These are phyloP conservation scores for Talaromyces thailandensis DNA, from an alignment of 495 filamentous ascomycete genomes.

Conservation along the genomic window DNA sequence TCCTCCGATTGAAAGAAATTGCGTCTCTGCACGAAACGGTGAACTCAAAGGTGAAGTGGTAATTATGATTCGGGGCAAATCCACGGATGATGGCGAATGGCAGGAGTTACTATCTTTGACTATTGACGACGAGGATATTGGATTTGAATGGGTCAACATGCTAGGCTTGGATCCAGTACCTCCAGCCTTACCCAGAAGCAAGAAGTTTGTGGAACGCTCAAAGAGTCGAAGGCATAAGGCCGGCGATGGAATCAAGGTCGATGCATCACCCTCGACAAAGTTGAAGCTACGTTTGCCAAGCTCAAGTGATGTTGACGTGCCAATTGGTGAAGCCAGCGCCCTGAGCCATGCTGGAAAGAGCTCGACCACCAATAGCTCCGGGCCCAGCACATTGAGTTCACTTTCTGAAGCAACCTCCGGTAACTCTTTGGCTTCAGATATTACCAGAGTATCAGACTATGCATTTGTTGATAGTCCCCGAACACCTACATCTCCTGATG, in stretches of 20 bases:
- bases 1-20: conserved; percentile 60
- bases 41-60: conserved; percentile 62
- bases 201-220: conserved; percentile 41
- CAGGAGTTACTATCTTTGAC: conserved; percentile 69
- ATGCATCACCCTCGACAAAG: conserved; percentile 3
- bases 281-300: conserved; percentile 22
- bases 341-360: conserved; percentile 18
- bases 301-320: conserved; percentile 52
- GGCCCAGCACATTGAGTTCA: conserved; percentile 28
- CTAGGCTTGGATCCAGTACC: conserved; percentile 70
- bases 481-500: conserved; percentile 18
- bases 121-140: conserved; percentile 62
- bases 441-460: conserved; percentile 32
- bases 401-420: conserved; percentile 20
- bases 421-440: conserved; percentile 24
- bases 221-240: conserved; percentile 28
- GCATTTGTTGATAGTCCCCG: conserved; percentile 17
- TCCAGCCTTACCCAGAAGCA: conserved; percentile 44
- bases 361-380: conserved; percentile 25
- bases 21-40: conserved; percentile 72
- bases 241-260: neutral
- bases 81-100: conserved; percentile 48
- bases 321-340: conserved; percentile 57
- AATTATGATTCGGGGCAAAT: conserved; percentile 63
- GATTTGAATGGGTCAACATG: conserved; percentile 82